Evolutionary conservation across 164 flowering plant genomes (phyloP).

Genomic region (Hamamelis virginiana): DNA sequence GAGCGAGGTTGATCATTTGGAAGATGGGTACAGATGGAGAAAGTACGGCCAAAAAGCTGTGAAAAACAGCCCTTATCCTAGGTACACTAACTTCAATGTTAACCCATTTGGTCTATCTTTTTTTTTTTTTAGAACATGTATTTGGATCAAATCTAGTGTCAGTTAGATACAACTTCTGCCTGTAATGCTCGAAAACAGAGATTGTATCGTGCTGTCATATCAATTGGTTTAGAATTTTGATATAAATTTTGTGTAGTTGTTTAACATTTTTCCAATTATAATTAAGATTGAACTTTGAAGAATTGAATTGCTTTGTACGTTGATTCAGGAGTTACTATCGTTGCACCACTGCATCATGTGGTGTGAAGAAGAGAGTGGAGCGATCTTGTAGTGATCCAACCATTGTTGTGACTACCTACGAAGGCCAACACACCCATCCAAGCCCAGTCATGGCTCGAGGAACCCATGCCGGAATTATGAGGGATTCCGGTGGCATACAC

Average conservation of each 20-base stretch:
- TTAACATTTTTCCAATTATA: too few species aligned
- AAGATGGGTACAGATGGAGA: slow-evolving; percentile 78
- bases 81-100: slow-evolving; percentile 30
- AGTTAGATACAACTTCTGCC: too few species aligned
- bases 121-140: too few species aligned
- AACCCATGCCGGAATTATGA: slow-evolving; percentile 11
- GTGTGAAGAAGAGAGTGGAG: slow-evolving; percentile 73
- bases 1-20: slow-evolving; percentile 75
- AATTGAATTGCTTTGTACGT: too few species aligned
- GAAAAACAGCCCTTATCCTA: slow-evolving; percentile 72
- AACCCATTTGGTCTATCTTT: neutral
- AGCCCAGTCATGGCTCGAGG: slow-evolving; percentile 44
- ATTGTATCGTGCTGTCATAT: too few species aligned
- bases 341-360: slow-evolving; percentile 57
- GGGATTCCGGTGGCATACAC: slow-evolving; percentile 5
- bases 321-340: slow-evolving; percentile 60
- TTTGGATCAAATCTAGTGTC: too few species aligned
- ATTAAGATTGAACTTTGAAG: too few species aligned
- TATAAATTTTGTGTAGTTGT: too few species aligned
- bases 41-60: slow-evolving; percentile 83
- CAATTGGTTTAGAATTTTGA: too few species aligned
- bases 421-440: slow-evolving; percentile 65
- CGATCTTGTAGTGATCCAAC: slow-evolving; percentile 50
- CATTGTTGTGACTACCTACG: slow-evolving; percentile 62
- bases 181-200: too few species aligned